Base-by-base conservation (phyloP, 805 yeast species). In the Wickerhamomyces queroliae region DNA sequence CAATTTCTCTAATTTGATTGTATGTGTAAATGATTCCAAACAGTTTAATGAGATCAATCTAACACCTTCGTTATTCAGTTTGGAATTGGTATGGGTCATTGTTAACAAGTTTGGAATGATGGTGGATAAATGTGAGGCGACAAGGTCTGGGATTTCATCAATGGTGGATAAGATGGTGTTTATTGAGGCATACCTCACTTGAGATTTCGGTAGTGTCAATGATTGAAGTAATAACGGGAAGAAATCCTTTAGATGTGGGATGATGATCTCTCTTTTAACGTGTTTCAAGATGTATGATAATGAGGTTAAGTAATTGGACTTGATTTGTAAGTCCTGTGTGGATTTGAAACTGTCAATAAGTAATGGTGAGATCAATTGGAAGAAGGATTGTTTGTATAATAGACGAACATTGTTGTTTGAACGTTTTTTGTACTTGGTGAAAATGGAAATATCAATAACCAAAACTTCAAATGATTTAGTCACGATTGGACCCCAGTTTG, bases 341-440 rank as follows among this genome's bases (percentile, higher is more conserved):
- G 43, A 48, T 23, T 62, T 59, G 55, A 73, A 79, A 4, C 69
- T 70, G 0, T 60, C 55, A 7, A 83, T 74, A 24, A 88, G 56
- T 23, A 56, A 59, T 0, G 84, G 83, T 6, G 87, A 67, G 1
- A 78, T 63, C 8, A 68, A 62, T 43, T 77, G 76, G 55, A 88
- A 87, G 20, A 86, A 69, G 46, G 80, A 80, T 54, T 93, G 99
- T 55, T 88, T 88, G 69, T 83, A 87, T 19, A 93, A 67, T 33
- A 74, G 59, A 42, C 84, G 74, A 16, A 83, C 73, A 43, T 80
- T 76, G 40, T 83, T 69, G 45, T 78, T 78, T 45, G 69, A 28
- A 53, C 57, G 48, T 55, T 68, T 59, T 44, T 64, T 67, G 33
- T 46, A 71, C 50, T 75, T 78, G 34, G 69, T 63, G 40, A 83